phyloP scores from a whole-genome alignment of 306 rosid genomes.

The Quercus suber region DNA sequence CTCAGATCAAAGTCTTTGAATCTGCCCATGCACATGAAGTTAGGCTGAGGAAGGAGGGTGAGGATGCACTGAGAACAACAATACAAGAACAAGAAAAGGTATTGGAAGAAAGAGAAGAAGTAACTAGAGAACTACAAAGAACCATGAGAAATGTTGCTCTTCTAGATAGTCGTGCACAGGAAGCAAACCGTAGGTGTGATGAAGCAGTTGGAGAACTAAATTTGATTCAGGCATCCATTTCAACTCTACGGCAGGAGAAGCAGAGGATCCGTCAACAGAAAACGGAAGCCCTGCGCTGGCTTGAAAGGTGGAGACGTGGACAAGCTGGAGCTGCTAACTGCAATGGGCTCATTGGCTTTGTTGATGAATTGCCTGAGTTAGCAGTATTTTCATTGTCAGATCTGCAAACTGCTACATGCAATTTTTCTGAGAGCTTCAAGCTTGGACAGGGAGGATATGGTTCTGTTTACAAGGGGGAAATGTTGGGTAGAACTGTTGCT shows the following conservation, averaged over 20 bases:
- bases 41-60: slow-evolving; percentile 54
- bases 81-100: slow-evolving; percentile 52
- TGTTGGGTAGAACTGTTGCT: slow-evolving; percentile 77
- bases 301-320: slow-evolving; percentile 64
- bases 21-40: slow-evolving; percentile 46
- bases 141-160: slow-evolving; percentile 62
- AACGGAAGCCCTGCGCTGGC: slow-evolving; percentile 65
- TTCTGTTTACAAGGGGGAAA: slow-evolving; percentile 78
- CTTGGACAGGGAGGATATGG: slow-evolving; percentile 66
- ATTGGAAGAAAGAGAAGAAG: slow-evolving; percentile 50
- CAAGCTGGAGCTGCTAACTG: slow-evolving; percentile 50
- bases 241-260: slow-evolving; percentile 58
- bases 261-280: slow-evolving; percentile 62
- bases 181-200: slow-evolving; percentile 51
- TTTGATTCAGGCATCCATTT: slow-evolving; percentile 61
- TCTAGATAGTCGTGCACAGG: slow-evolving; percentile 52
- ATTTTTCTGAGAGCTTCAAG: slow-evolving; percentile 80
- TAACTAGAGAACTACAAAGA: slow-evolving; percentile 40
- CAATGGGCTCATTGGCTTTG: slow-evolving; percentile 41
- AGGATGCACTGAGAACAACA: slow-evolving; percentile 43
- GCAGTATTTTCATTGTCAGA: slow-evolving; percentile 67
- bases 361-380: slow-evolving; percentile 49
- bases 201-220: slow-evolving; percentile 55
- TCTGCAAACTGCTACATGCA: slow-evolving; percentile 72
- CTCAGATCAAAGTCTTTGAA: slow-evolving; percentile 54